Base-by-base conservation (phyloP, 371 early-diverging fungal species). In the Mucor lusitanicus region DNA sequence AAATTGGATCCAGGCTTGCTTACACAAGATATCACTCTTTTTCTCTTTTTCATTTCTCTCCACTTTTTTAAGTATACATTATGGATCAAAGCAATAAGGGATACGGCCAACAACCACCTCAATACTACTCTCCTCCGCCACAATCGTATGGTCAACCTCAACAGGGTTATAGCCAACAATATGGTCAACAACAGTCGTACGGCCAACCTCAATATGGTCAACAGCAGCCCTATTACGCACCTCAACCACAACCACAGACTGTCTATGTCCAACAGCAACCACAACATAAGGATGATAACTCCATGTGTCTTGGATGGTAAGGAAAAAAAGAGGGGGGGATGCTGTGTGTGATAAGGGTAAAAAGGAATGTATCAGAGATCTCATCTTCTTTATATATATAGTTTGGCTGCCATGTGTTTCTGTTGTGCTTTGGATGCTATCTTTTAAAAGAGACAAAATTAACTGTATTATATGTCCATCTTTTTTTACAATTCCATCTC, bases 281-380 rank as follows among this genome's bases (percentile, higher is more conserved):
- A 48, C 71, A 69, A 27, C 32, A 25, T 35, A 63, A 71, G 28
- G 67, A 72, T 35, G 67, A 72, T 59, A 68, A 64, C 44, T 71
- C 67, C n/a, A 61, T 75, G 66, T 80, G 80, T 66, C 61, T 73
- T 59, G 80, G 80, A 69, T 80, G 80, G 80, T 79, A 73, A 72
- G 39, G 11, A 48, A 23, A 25, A 25, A 44, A 32, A 46, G 44
- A n/a, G 12, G n/a, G 6, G 23, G 19, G 8, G n/a, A n/a, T n/a
- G n/a, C n/a, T 21, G 21, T 9, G 46, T 9, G 23, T 23, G 23
- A 53, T 23, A 13, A 25, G 13, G 23, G 53, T 53, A 25, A 15
- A 25, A 15, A 53, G 40, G 40, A 40, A 40, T n/a, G 32, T 62
- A 15, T 25, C 17, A 40, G 50, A 28, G 6, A 11, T 44, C 21